Evolutionary conservation across 2,329 filamentous ascomycete species (phyloP).

Genomic region (Leptographium wingfieldii): DNA sequence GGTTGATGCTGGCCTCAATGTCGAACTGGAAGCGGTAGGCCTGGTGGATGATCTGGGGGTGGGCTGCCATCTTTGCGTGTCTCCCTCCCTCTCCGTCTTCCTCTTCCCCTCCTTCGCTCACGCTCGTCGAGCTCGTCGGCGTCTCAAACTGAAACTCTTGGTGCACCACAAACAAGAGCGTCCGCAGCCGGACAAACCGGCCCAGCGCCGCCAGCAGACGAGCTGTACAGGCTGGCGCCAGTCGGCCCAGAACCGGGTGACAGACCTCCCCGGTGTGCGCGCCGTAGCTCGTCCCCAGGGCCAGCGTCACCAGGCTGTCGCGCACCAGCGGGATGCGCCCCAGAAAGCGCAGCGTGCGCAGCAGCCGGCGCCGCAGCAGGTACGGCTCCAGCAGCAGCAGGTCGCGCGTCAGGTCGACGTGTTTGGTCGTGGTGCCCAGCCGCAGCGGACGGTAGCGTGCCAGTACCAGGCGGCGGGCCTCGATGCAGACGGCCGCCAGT

Average conservation of each 20-base stretch:
- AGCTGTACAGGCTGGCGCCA: slow-evolving; percentile 29
- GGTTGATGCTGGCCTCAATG: slow-evolving; percentile 32
- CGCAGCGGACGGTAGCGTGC: slow-evolving; percentile 30
- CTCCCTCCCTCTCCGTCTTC: not conserved
- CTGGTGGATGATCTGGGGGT: slow-evolving; percentile 29
- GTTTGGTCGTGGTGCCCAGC: slow-evolving; percentile 32
- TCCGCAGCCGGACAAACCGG: slow-evolving; percentile 26
- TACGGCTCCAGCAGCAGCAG: slow-evolving; percentile 35
- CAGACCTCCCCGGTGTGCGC: slow-evolving; percentile 28
- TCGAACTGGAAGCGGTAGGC: slow-evolving; percentile 34
- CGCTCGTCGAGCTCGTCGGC: not conserved
- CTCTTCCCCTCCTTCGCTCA: not conserved
- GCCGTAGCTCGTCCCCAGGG: slow-evolving; percentile 33
- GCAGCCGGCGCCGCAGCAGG: slow-evolving; percentile 31
- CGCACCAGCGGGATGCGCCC: slow-evolving; percentile 31
- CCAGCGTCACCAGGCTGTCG: slow-evolving; percentile 26
- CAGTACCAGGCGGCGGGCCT: slow-evolving; percentile 29
- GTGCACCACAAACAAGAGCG: slow-evolving; percentile 32
- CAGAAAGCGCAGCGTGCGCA: slow-evolving; percentile 32
- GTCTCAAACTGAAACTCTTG: slow-evolving; percentile 33
- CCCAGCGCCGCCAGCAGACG: slow-evolving; percentile 28
- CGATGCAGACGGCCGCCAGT: slow-evolving; percentile 29
- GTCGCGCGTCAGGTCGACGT: slow-evolving; percentile 31
- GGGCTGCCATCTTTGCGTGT: slow-evolving; percentile 2
- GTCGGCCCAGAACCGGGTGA: slow-evolving; percentile 32